Evolutionary conservation across 768 basidiomycete genomes (phyloP), one percentile per base, ranked within the genome.

Genomic region (Trametes cubensis): DNA sequence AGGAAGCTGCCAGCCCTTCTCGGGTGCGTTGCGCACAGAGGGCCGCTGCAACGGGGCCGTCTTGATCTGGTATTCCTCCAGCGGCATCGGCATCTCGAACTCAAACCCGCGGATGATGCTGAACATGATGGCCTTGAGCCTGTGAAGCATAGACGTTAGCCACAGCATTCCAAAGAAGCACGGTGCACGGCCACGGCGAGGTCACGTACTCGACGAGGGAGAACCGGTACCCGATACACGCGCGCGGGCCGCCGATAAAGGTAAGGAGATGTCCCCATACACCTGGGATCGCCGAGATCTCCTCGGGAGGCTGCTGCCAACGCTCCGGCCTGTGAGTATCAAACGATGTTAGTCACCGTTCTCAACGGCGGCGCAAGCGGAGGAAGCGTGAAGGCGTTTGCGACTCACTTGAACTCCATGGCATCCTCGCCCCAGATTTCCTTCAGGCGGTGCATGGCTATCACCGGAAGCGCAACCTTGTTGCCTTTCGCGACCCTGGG

Each of bases 181-280:
- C 34, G 6, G 10, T 6, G 11, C 11, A 44, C 18, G 17, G 18
- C 20, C 11, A 21, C 17, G 42, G 13, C 18, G 14, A 26, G 38
- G 21, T 23, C 18, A 78, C 83, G 44, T 61, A 85, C 83, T 86
- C 85, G 17, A 82, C 75, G 21, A 88, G 71, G 14, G 88, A 78
- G 69, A 89, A 89, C 4, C 84, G 80, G 69, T 83, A 88, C 0
- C 87, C 87, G 34, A 89, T 88, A 62, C 88, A 90, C 0, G 85
- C 79, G 20, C 80, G 79, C 17, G 85, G 83, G 6, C 88, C 88
- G 38, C 85, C 85, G 2, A 86, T 66, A 78, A 90, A 90, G 0
- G 83, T 80, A 38, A 88, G 68, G 62, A 84, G 67, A 66, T 86
- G 80, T 8, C 82, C 79, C 81, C 82, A 87, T 0, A 88, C 77